Conservation (phyloP, 2,329 filamentous ascomycete genomes). For the Periconia macrospinosa region DNA sequence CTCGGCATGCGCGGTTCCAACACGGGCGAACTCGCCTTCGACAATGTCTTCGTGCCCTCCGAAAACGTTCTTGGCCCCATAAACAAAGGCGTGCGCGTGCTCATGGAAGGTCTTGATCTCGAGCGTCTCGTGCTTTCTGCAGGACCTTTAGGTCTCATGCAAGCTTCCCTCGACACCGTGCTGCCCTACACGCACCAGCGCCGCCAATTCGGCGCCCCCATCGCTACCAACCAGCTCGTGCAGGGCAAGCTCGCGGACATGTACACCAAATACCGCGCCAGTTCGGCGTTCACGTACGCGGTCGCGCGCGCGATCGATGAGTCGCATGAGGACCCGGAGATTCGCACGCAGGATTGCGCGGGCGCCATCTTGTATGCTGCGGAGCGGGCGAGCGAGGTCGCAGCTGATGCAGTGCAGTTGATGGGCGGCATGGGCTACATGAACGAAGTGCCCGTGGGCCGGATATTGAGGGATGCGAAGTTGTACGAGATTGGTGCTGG, state of each 20-base stretch:
- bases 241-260: conserved; percentile 95
- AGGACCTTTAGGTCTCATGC: conserved; percentile 92
- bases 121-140: conserved; percentile 90
- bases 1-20: conserved; percentile 97
- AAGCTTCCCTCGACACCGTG: conserved; percentile 80
- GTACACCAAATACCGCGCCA: conserved; percentile 90
- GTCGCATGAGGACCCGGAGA: conserved; percentile 51
- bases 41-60: conserved; percentile 83
- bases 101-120: conserved; percentile 96
- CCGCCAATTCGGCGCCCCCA: conserved; percentile 83
- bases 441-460: conserved; percentile 89
- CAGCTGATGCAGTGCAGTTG: conserved; percentile 86
- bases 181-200: conserved; percentile 88
- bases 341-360: conserved; percentile 89
- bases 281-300: conserved; percentile 82
- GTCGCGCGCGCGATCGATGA: conserved; percentile 77
- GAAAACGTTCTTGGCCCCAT: conserved; percentile 79
- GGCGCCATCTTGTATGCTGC: conserved; percentile 92
- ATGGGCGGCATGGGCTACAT: conserved; percentile 95
- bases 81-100: conserved; percentile 81
- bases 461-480: conserved; percentile 76
- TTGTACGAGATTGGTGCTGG: conserved; percentile 97
- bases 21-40: conserved; percentile 91
- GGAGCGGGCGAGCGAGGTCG: conserved; percentile 83
- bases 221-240: conserved; percentile 89